Base-by-base conservation (phyloP, 805 yeast genomes). In the Yarrowia sp. region DNA sequence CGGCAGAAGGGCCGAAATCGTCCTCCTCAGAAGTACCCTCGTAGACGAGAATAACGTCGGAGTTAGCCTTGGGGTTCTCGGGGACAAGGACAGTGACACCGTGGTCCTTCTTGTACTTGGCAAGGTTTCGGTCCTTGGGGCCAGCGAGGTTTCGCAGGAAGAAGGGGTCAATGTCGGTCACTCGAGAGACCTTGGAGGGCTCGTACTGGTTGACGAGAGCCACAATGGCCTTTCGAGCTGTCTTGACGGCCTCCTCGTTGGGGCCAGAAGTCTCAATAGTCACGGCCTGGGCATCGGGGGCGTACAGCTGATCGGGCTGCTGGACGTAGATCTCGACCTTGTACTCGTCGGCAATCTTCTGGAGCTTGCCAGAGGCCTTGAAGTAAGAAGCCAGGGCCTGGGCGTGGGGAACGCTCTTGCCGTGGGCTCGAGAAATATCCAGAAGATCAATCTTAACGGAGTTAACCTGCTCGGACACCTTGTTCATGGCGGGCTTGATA, bases 361-460 rank as follows among this genome's bases (percentile, higher is more conserved):
- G 73, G 54, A 74, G 54, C 73, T 68, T 68, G 36, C 71, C 70
- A 6, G 69, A 62, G 28, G 72, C 67, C 10, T 64, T 67, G 56
- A 95, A 87, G 74, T 81, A 89, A 12, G 87, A 81, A 46, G 91
- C 87, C 65, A 95, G 80, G 43, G 85, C 82, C 67, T 84, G 83
- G 10, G 96, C 97, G 71, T 95, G 98, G 17, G 78, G 74, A 62
- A 83, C 72, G 72, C 90, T 84, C 68, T 89, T 90, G 71, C 91
- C 89, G 74, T 95, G 98, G 32, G 98, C 96, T 75, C 84, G 87
- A 11, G 96, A 85, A 75, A 95, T 86, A 71, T 92, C 96, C 72
- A 95, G 80, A 36, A 85, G 77, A 68, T 86, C 91, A 43, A 87
- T 83, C 65, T 81, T 78, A 72, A 81, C 85, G 64, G 83, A 80